Percentiles rank a stretch among this genome's conserved stretches.
Conservation (phyloP, 78 protist species). For the Polysphondylium violaceum region DNA sequence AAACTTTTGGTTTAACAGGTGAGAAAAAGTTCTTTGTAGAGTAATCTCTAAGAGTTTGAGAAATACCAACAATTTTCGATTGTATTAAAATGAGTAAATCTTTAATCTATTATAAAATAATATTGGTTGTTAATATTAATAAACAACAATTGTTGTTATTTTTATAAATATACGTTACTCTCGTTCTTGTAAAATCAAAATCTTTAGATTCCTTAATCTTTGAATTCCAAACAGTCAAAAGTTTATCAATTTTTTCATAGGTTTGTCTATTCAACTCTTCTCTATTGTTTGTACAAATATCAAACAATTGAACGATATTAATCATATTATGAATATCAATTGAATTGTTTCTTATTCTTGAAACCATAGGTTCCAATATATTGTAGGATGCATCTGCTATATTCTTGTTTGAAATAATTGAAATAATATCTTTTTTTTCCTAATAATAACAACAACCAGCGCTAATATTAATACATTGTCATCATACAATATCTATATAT, state of each 20-base stretch:
- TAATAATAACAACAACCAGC: not conserved
- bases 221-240: slow-evolving; percentile 2
- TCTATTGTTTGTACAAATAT: slow-evolving; percentile 5
- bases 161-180: slow-evolving; percentile 21
- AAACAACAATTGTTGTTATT: not conserved
- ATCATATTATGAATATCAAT: slow-evolving; percentile 9
- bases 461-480: not conserved
- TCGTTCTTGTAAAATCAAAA: slow-evolving; percentile 37
- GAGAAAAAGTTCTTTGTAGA: no score
- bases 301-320: not conserved
- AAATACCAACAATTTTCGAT: slow-evolving; percentile 24
- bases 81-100: slow-evolving; percentile 30
- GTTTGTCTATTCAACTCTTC: not conserved
- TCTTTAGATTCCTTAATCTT: slow-evolving; percentile 44
- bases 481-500: not conserved
- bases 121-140: not conserved
- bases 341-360: slow-evolving; percentile 7
- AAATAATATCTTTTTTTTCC: not conserved
- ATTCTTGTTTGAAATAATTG: not conserved
- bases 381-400: not conserved
- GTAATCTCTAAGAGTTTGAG: no score
- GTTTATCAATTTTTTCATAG: not conserved
- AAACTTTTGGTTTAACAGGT: no score
- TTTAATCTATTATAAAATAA: slow-evolving; percentile 18
- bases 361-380: slow-evolving; percentile 14